Base-by-base conservation (phyloP, 805 yeast genomes). In the Priceomyces melissophilus region DNA sequence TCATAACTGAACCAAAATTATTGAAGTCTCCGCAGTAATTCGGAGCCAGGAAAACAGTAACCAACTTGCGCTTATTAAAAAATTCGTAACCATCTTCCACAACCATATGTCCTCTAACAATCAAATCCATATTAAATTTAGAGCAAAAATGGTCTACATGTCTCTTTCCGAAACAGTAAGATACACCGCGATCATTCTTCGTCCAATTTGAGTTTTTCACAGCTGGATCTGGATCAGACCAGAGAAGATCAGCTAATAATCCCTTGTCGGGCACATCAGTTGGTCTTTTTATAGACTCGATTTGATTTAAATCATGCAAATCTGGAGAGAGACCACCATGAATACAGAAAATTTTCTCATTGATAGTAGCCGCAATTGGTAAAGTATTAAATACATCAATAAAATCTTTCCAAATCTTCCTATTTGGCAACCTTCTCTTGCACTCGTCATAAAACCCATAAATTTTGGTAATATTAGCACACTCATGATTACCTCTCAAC, bases 71-170 rank as follows among this genome's bases (percentile, higher is more conserved):
- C 55, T 79, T 81, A 44, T 81, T 82, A 58, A 83, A 86, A 57
- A 86, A 86, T 57, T 86, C 93, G 57, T 86, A 86, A 2, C 95
- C 95, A 56, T 86, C 91, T 59, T 86, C 91, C 27, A 86, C 95
- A 34, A 86, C 93, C 95, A 86, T 86, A 58, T 86, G 95, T 6
- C 91, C 95, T 53, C 95, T 68, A 35, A 84, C 87, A 47, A 86
- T 79, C 56, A 86, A 65, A 62, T 86, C 95, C 63, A 86, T 81
- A 40, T 81, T 79, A 58, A 85, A 84, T 30, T 70, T 69, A 37
- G 74, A 65, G 52, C 83, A 77, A 55, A 86, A 86, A 48, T 75
- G 71, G 50, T 81, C 83, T n/a, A 85, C 87, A 39, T 84, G 83
- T 39, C 76, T 82, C 49, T 77, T 79, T 35, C 85, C 86, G 58